Base-by-base conservation (phyloP, 116 monocot species). In the Dioscorea cayenensis region DNA sequence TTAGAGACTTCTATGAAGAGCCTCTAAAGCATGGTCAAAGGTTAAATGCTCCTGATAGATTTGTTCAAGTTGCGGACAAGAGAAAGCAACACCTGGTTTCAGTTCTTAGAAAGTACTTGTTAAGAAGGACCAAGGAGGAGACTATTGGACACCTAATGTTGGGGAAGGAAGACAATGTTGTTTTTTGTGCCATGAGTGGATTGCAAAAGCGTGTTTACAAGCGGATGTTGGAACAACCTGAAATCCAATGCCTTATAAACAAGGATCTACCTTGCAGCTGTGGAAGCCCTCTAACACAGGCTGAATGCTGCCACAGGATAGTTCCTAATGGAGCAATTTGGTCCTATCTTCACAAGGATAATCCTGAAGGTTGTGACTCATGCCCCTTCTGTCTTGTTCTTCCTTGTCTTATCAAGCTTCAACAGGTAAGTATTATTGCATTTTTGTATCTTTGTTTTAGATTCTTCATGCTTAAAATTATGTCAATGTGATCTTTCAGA, bases 371-470 rank as follows among this genome's bases (percentile, higher is more conserved):
- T 14, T 96, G 96, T 77, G 90, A 90, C 7, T 82, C 90, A 62
- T 96, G 96, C 70, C 96, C 96, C 61, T 96, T 96, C 67, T 96
- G 96, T 58, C 80, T 96, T 71, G 92, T 96, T 77, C 96, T 96
- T 62, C 96, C 96, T 66, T 96, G 92, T 73, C 86, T 92, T 32
- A 74, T 88, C 73, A 96, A 96, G 61, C 96, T 96, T 81, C 96
- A 92, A 72, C 96, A 96, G 90, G 96, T 92, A 74, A 66, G 12
- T 43, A 10, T 43, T 43, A 32, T 76, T 20, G 18, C 49, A 65
- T 73, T 36, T 38, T 28, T 74, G 69, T 77, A 20, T 21, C n/a
- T 60, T 60, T 16, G 35, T 62, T 9, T 9, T 2, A 62, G 22
- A 20, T 62, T 5, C 9, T 49, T 74, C 7, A 27, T 69, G 17